phyloP scores from a whole-genome alignment of 495 filamentous ascomycete genomes.

The Penicillium parvum region DNA sequence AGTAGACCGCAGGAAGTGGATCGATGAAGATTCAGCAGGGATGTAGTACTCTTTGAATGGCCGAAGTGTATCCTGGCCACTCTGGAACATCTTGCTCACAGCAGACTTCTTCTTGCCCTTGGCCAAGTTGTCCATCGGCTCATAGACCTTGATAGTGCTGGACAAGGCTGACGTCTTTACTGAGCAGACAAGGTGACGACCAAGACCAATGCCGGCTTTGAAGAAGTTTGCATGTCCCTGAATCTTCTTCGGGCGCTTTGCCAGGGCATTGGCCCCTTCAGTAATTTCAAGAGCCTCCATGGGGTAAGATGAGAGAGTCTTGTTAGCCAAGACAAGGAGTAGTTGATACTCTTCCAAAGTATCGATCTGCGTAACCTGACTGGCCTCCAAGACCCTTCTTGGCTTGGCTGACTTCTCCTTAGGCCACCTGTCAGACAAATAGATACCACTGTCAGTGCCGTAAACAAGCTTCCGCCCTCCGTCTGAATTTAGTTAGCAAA shows the following conservation, averaged over 20 bases:
- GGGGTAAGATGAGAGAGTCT: slow-evolving; percentile 81
- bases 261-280: slow-evolving; percentile 63
- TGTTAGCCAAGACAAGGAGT: slow-evolving; percentile 87
- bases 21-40: slow-evolving; percentile 89
- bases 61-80: slow-evolving; percentile 87
- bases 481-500: slow-evolving; percentile 53
- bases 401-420: slow-evolving; percentile 76
- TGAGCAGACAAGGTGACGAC: slow-evolving; percentile 89
- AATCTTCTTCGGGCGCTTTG: slow-evolving; percentile 94
- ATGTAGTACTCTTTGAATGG: slow-evolving; percentile 99
- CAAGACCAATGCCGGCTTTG: slow-evolving; percentile 91
- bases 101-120: slow-evolving; percentile 89
- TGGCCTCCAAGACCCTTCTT: slow-evolving; percentile 77
- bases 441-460: slow-evolving; percentile 91
- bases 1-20: slow-evolving; percentile 95
- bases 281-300: slow-evolving; percentile 78
- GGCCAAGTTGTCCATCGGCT: slow-evolving; percentile 87
- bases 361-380: slow-evolving; percentile 89
- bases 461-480: slow-evolving; percentile 91
- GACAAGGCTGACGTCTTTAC: slow-evolving; percentile 87
- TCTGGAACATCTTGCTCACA: slow-evolving; percentile 89
- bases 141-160: slow-evolving; percentile 95
- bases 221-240: slow-evolving; percentile 97
- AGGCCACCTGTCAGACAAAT: slow-evolving; percentile 80
- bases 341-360: slow-evolving; percentile 92